A percentile compares a stretch with the other conserved stretches of the same genome.
phyloP scores from a whole-genome alignment of 106 monocot species.

The Narthecium ossifragum region DNA sequence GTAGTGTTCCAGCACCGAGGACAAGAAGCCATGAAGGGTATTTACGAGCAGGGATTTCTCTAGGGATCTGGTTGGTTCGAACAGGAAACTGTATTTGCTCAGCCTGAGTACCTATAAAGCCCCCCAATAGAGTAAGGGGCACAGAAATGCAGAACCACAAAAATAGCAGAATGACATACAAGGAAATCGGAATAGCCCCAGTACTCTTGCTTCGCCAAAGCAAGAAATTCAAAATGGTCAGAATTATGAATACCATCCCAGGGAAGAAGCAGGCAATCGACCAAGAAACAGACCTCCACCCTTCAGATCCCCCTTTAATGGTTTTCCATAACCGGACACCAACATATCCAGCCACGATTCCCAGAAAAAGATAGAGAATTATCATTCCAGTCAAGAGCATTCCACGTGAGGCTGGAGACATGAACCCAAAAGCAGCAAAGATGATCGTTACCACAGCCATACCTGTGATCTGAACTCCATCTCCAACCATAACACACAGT shows the following conservation, averaged over 20 bases:
- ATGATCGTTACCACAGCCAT: slow-evolving; percentile 45
- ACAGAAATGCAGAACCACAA: slow-evolving; percentile 36
- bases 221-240: slow-evolving; percentile 21
- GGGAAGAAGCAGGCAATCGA: slow-evolving; percentile 23
- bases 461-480: slow-evolving; percentile 55
- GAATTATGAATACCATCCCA: slow-evolving; percentile 15
- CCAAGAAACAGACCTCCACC: slow-evolving; percentile 36
- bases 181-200: slow-evolving; percentile 16
- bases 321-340: slow-evolving; percentile 48
- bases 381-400: slow-evolving; percentile 54
- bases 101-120: slow-evolving; percentile 16
- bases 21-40: slow-evolving; percentile 28
- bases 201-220: slow-evolving; percentile 21
- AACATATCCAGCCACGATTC: slow-evolving; percentile 42
- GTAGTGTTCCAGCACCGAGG: slow-evolving; percentile 16
- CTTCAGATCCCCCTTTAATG: slow-evolving; percentile 39
- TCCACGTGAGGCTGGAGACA: slow-evolving; percentile 50
- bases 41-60: slow-evolving; percentile 20
- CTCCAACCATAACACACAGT: slow-evolving; percentile 51
- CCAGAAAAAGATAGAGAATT: slow-evolving; percentile 45
- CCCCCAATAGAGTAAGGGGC: slow-evolving; percentile 26
- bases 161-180: slow-evolving; percentile 19
- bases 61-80: slow-evolving; percentile 26
- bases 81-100: slow-evolving; percentile 14
- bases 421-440: slow-evolving; percentile 45